phyloP scores from a whole-genome alignment of 1,284 basidiomycete species.

The Irpex sp. region DNA sequence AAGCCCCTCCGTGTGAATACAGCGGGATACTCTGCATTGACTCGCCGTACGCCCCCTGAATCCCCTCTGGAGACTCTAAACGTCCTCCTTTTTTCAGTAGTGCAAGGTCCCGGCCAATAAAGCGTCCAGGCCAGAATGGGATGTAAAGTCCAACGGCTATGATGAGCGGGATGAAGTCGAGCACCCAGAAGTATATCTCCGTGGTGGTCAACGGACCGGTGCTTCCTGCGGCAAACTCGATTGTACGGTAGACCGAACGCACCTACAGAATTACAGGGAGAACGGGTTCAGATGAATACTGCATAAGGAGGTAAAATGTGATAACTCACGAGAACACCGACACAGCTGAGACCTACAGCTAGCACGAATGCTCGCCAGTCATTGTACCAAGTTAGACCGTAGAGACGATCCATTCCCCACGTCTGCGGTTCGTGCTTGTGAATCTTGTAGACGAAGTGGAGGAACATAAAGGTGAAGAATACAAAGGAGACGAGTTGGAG shows the following conservation, averaged over 20 bases:
- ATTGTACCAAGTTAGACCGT: slow-evolving; percentile 38
- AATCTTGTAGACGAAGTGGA: slow-evolving; percentile 53
- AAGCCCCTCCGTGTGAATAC: not conserved
- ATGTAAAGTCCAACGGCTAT: slow-evolving; percentile 55
- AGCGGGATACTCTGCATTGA: not conserved
- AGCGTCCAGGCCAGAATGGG: slow-evolving; percentile 59
- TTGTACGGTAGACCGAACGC: slow-evolving; percentile 64
- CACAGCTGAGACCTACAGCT: slow-evolving; percentile 54
- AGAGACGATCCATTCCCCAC: slow-evolving; percentile 37
- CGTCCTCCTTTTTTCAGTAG: not conserved
- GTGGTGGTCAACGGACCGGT: slow-evolving; percentile 55
- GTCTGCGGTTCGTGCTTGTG: slow-evolving; percentile 38
- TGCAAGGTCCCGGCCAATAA: slow-evolving; percentile 33
- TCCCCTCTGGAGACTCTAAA: not conserved
- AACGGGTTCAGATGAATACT: not conserved
- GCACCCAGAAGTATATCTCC: slow-evolving; percentile 53
- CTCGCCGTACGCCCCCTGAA: not conserved
- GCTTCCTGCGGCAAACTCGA: not conserved
- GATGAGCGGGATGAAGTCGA: slow-evolving; percentile 66
- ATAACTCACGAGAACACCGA: slow-evolving; percentile 54
- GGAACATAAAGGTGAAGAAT: slow-evolving; percentile 54
- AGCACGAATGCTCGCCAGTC: slow-evolving; percentile 60
- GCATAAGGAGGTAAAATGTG: not conserved
- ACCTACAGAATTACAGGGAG: slow-evolving; percentile 35
- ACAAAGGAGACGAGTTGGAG: slow-evolving; percentile 64